phyloP scores from a whole-genome alignment of 352 stramenopile genomes.

The Elongisporangium anandrum region DNA sequence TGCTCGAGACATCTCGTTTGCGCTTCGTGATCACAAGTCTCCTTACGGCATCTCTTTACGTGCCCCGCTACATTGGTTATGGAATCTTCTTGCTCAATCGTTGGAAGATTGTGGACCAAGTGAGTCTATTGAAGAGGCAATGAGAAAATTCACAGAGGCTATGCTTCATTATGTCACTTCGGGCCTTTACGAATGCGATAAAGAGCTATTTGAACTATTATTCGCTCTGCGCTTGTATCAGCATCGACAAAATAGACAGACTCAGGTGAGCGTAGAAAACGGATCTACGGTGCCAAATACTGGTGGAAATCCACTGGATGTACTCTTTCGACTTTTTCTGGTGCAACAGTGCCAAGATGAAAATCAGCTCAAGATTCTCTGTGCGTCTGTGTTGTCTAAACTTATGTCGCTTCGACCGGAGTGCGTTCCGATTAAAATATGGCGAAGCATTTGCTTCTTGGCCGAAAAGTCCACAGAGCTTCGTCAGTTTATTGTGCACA shows the following conservation, averaged over 20 bases:
- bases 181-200: slow-evolving; percentile 25
- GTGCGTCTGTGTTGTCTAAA: slow-evolving; percentile 3
- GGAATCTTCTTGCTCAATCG: slow-evolving; percentile 24
- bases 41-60: not conserved
- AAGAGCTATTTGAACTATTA: slow-evolving; percentile 31
- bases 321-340: slow-evolving; percentile 8
- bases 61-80: slow-evolving; percentile 24
- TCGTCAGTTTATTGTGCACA: slow-evolving; percentile 19
- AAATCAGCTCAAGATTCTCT: not conserved
- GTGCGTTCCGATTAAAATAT: slow-evolving; percentile 9
- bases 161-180: slow-evolving; percentile 13
- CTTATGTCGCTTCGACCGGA: slow-evolving; percentile 20
- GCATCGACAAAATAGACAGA: not conserved
- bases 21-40: not conserved
- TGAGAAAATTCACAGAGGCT: slow-evolving; percentile 8
- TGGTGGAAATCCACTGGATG: slow-evolving; percentile 1
- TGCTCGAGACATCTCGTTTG: not conserved
- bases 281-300: not conserved
- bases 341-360: slow-evolving; percentile 7
- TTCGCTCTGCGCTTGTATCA: slow-evolving; percentile 31
- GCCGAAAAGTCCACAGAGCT: slow-evolving; percentile 18
- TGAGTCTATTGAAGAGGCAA: slow-evolving; percentile 14
- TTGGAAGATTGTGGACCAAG: slow-evolving; percentile 1
- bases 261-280: not conserved
- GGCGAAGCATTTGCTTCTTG: slow-evolving; percentile 26